A percentile compares a stretch with the other conserved stretches of the same genome.
phyloP scores from a whole-genome alignment of 495 filamentous ascomycete genomes.

The Xylaria cubensis region DNA sequence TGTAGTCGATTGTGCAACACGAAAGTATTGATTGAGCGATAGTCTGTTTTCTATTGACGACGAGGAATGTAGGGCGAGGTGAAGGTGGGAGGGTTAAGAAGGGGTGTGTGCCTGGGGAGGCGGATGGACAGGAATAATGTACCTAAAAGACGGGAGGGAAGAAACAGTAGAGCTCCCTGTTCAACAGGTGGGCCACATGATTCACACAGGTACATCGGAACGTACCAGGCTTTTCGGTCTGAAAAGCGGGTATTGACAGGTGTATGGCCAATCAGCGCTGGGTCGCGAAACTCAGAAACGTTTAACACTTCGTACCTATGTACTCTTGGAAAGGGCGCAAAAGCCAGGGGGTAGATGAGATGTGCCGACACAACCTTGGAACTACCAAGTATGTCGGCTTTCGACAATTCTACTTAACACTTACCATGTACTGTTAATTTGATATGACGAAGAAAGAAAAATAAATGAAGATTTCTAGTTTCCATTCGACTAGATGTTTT shows the following conservation, averaged over 20 bases:
- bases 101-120: constrained; percentile 36
- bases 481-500: background rate
- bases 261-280: constrained; percentile 24
- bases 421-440: background rate
- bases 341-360: constrained; percentile 3
- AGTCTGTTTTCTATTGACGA: constrained; percentile 20
- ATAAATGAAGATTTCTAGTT: no score
- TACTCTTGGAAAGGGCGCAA: constrained; percentile 9
- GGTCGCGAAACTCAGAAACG: constrained; percentile 22
- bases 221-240: constrained; percentile 21
- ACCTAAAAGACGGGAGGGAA: constrained; percentile 40
- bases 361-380: constrained; percentile 1
- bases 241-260: constrained; percentile 17
- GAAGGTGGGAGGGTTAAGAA: constrained; percentile 34
- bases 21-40: constrained; percentile 8
- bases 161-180: constrained; percentile 9
- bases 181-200: constrained; percentile 34
- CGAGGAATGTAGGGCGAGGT: constrained; percentile 13
- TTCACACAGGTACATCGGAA: constrained; percentile 21
- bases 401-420: background rate
- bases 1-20: background rate
- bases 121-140: constrained; percentile 41
- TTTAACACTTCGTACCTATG: background rate
- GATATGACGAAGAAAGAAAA: background rate
- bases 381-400: background rate